phyloP scores from a whole-genome alignment of 768 basidiomycete species.

The Boletus sp. region DNA sequence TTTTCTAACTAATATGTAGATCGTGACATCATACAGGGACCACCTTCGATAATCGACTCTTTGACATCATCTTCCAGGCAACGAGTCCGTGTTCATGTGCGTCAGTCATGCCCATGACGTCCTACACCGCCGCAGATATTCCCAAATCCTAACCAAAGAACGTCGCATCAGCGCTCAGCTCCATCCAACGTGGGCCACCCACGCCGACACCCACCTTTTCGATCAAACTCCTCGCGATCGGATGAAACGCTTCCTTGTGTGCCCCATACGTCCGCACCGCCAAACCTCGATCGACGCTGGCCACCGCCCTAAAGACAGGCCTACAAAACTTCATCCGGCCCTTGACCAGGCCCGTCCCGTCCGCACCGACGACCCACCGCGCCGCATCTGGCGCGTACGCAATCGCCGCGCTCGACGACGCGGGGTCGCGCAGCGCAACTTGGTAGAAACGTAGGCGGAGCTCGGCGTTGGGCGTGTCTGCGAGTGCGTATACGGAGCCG shows the following conservation, averaged over 20 bases:
- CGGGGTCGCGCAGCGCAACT: slow-evolving; percentile 53
- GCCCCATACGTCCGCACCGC: slow-evolving; percentile 50
- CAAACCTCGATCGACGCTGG: slow-evolving; percentile 49
- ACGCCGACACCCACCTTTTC: slow-evolving; percentile 52
- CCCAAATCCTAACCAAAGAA: slow-evolving; percentile 8
- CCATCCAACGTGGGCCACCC: too few relatives aligned
- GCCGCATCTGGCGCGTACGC: slow-evolving; percentile 53
- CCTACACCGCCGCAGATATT: not conserved
- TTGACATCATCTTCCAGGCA: too few relatives aligned
- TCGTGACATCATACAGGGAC: too few relatives aligned
- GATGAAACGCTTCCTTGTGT: slow-evolving; percentile 62
- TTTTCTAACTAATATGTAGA: too few relatives aligned
- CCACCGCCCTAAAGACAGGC: slow-evolving; percentile 57
- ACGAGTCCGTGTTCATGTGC: too few relatives aligned
- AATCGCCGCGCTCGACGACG: slow-evolving; percentile 44
- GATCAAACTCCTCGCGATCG: slow-evolving; percentile 71
- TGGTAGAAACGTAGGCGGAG: slow-evolving; percentile 77
- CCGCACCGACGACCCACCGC: slow-evolving; percentile 62
- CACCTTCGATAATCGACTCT: too few relatives aligned
- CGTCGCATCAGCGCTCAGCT: not conserved
- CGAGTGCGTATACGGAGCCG: slow-evolving; percentile 48
- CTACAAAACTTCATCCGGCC: slow-evolving; percentile 87
- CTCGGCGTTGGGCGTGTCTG: slow-evolving; percentile 65
- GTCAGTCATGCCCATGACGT: too few relatives aligned
- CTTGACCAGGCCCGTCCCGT: slow-evolving; percentile 60